Percentiles rank a stretch among this genome's conserved stretches.
Conservation (phyloP, 371 early-diverging fungal species). For the Mucor sp. region DNA sequence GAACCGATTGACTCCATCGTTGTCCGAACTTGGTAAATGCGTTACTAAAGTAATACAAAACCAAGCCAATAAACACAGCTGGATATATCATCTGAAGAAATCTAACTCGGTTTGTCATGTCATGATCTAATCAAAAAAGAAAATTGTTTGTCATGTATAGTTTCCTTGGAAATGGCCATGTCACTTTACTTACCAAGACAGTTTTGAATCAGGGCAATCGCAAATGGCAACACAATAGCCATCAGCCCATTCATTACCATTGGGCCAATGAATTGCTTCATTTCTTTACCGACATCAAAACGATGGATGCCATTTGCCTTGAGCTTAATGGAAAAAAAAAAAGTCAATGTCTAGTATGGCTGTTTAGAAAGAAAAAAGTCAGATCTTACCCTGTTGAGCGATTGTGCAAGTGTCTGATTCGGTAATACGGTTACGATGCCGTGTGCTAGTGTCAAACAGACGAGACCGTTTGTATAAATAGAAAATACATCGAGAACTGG, state of each 20-base stretch:
- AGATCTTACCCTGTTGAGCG: conserved; percentile 1
- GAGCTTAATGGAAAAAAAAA: neutral
- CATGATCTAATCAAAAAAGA: neutral
- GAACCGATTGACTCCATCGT: conserved; percentile 56
- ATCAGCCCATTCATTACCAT: neutral
- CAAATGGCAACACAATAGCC: neutral
- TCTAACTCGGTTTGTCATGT: neutral
- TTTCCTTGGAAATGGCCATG: neutral
- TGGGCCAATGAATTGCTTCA: neutral
- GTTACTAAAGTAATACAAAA: neutral
- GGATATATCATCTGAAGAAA: conserved; percentile 1
- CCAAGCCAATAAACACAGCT: neutral
- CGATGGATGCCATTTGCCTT: neutral
- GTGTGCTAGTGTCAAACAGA: neutral
- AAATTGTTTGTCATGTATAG: neutral
- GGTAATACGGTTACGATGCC: conserved; percentile 4
- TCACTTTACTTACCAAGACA: neutral
- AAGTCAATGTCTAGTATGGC: no score
- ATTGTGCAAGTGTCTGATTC: neutral
- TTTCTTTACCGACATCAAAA: neutral
- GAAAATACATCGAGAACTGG: conserved; percentile 4
- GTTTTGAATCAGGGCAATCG: neutral
- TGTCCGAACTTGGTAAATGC: conserved; percentile 5
- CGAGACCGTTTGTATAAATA: conserved; percentile 17
- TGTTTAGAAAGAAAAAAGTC: no score